Percentiles rank a stretch among this genome's conserved stretches.
Conservation (phyloP, 257 asterid genomes). For the Voacanga thouarsii region DNA sequence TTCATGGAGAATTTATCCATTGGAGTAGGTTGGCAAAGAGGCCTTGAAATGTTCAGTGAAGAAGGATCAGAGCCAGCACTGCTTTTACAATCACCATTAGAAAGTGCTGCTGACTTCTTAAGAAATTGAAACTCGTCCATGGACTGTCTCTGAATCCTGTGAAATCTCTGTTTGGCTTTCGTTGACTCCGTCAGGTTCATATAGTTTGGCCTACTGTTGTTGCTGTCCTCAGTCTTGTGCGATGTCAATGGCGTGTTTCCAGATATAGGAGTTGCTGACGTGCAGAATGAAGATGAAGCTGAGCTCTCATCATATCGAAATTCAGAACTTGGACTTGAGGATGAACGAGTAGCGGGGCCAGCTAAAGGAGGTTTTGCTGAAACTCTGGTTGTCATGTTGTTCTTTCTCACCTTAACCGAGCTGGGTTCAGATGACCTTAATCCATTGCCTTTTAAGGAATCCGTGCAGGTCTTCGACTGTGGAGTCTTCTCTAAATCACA, state of each 20-base stretch:
- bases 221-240: conserved; percentile 58
- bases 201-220: conserved; percentile 53
- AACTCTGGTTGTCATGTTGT: conserved; percentile 61
- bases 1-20: conserved; percentile 45
- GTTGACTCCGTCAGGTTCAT: conserved; percentile 91
- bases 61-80: conserved; percentile 40
- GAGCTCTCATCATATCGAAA: conserved; percentile 69
- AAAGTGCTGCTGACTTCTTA: conserved; percentile 39
- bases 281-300: conserved; percentile 76
- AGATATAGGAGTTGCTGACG: conserved; percentile 58
- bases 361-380: conserved; percentile 62
- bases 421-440: conserved; percentile 45
- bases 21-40: conserved; percentile 40
- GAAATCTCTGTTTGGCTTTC: conserved; percentile 77
- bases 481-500: conserved; percentile 43
- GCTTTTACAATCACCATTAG: conserved; percentile 50
- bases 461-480: conserved; percentile 29
- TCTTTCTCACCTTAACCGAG: conserved; percentile 55
- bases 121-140: conserved; percentile 86
- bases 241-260: conserved; percentile 43
- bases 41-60: conserved; percentile 29
- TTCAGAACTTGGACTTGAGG: conserved; percentile 83
- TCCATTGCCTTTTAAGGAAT: conserved; percentile 22
- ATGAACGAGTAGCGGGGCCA: conserved; percentile 45
- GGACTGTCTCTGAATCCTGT: conserved; percentile 50